A percentile compares a stretch with the other conserved stretches of the same genome.
phyloP scores from a whole-genome alignment of 2,329 filamentous ascomycete species.

The Trematosphaeria pertusa region DNA sequence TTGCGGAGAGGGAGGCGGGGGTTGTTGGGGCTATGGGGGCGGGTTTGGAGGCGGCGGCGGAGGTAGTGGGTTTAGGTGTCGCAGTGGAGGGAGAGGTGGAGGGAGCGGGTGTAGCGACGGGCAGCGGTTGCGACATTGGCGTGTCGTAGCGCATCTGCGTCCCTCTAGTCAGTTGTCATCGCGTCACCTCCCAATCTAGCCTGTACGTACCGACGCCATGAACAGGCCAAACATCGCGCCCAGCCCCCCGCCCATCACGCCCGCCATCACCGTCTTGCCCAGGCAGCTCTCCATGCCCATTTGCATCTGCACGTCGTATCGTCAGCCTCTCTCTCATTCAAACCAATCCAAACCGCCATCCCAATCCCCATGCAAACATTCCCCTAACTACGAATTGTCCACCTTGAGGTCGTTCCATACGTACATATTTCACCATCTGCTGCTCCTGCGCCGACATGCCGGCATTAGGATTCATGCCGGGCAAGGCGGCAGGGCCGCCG shows the following conservation, averaged over 20 bases:
- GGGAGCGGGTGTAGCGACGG: slow-evolving; percentile 40
- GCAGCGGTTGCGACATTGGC: slow-evolving; percentile 66
- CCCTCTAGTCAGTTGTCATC: slow-evolving; percentile 1
- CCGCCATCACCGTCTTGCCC: slow-evolving; percentile 86
- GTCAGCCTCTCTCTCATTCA: too few species aligned
- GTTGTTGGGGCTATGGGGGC: slow-evolving; percentile 53
- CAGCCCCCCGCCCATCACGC: slow-evolving; percentile 91
- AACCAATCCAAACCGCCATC: too few species aligned
- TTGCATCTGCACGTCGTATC: slow-evolving; percentile 67
- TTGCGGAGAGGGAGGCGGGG: slow-evolving; percentile 23
- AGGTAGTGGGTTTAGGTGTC: slow-evolving; percentile 43
- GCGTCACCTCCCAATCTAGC: not conserved
- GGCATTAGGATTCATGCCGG: slow-evolving; percentile 42
- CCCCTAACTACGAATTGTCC: not conserved
- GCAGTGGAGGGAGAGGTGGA: slow-evolving; percentile 40
- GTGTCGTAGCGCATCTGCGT: slow-evolving; percentile 96
- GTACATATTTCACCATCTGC: slow-evolving; percentile 57
- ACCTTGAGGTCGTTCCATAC: not conserved
- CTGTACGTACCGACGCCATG: slow-evolving; percentile 82
- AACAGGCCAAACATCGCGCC: slow-evolving; percentile 95
- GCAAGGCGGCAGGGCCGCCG: slow-evolving; percentile 30
- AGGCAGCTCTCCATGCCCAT: slow-evolving; percentile 89
- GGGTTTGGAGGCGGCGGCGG: slow-evolving; percentile 45
- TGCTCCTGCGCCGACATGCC: slow-evolving; percentile 54
- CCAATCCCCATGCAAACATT: not conserved